phyloP scores from a whole-genome alignment of 2,329 filamentous ascomycete genomes.

The Colletotrichum falcatum region DNA sequence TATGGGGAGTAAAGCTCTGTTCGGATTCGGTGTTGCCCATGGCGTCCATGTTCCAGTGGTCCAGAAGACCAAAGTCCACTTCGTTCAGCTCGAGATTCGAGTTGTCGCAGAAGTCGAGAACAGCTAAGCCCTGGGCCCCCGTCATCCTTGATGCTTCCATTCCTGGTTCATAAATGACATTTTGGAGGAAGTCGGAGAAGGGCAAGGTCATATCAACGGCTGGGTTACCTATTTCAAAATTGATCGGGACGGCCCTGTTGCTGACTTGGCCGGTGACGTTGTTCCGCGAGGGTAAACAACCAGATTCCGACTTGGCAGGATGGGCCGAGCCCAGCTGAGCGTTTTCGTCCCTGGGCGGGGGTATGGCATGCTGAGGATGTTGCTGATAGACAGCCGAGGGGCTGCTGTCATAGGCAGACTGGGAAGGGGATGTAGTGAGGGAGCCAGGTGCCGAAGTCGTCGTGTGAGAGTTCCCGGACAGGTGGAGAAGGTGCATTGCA shows the following conservation, averaged over 20 bases:
- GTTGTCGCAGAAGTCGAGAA: conserved; percentile 64
- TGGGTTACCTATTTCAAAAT: conserved; percentile 35
- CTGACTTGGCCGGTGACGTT: conserved; percentile 48
- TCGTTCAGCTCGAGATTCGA: conserved; percentile 63
- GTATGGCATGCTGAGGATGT: conserved; percentile 40
- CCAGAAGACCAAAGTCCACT: conserved; percentile 63
- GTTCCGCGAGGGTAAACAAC: conserved; percentile 52
- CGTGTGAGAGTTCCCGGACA: conserved; percentile 53
- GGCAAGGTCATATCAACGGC: conserved; percentile 47
- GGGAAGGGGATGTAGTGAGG: conserved; percentile 42
- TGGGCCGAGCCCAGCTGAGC: conserved; percentile 45
- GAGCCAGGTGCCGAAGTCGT: conserved; percentile 39
- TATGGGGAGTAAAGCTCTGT: conserved; percentile 45
- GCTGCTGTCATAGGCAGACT: conserved; percentile 38
- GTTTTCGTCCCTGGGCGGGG: conserved; percentile 43
- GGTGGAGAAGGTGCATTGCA: conserved; percentile 58
- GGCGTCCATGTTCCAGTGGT: conserved; percentile 61
- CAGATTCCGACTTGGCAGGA: conserved; percentile 49
- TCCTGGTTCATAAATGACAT: conserved; percentile 62
- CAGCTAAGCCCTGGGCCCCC: conserved; percentile 56
- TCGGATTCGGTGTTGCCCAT: conserved; percentile 46
- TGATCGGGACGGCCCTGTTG: conserved; percentile 26
- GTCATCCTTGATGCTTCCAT: conserved; percentile 49
- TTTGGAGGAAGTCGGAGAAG: conserved; percentile 64
- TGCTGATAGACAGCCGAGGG: conserved; percentile 44